Evolutionary conservation across 2,329 filamentous ascomycete species (phyloP).

Genomic region (Neonectria faginata): DNA sequence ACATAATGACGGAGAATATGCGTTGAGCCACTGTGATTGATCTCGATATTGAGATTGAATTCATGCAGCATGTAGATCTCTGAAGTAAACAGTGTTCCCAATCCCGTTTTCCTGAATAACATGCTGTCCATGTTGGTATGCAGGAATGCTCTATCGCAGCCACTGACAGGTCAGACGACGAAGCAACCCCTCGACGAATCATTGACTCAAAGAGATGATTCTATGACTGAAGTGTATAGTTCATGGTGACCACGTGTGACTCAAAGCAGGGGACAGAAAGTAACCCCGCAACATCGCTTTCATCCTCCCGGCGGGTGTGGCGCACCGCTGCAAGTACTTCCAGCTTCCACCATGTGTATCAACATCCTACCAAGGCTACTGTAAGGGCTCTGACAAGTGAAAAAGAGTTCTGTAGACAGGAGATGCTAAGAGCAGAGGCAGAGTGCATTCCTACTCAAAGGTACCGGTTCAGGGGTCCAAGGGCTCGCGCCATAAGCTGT

Average conservation of each 20-base stretch:
- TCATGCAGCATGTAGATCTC: not conserved
- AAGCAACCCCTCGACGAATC: not conserved
- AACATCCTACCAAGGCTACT: not conserved
- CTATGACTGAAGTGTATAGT: not conserved
- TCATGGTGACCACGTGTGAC: not conserved
- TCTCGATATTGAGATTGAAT: not conserved
- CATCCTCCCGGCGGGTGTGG: not conserved
- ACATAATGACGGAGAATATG: not conserved
- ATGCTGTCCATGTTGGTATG: slow-evolving; percentile 5
- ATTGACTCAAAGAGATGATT: slow-evolving; percentile 1
- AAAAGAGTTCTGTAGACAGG: slow-evolving; percentile 2
- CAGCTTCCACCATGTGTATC: too few species aligned
- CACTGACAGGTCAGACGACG: not conserved
- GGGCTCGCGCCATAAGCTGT: not conserved
- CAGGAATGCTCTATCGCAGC: slow-evolving; percentile 9
- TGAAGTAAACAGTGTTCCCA: slow-evolving; percentile 2
- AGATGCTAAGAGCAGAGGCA: slow-evolving; percentile 1
- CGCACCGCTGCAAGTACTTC: too few species aligned
- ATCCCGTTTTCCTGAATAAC: slow-evolving; percentile 12
- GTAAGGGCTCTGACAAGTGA: slow-evolving; percentile 1
- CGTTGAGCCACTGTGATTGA: not conserved
- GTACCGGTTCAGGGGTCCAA: slow-evolving; percentile 3
- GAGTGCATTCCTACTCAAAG: not conserved
- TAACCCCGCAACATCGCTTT: slow-evolving; percentile 12
- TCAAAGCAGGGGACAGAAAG: slow-evolving; percentile 6